These are phyloP conservation scores for Phytopythium ostracodes DNA, from an alignment of 352 stramenopile genomes.

Conservation along the genomic window DNA sequence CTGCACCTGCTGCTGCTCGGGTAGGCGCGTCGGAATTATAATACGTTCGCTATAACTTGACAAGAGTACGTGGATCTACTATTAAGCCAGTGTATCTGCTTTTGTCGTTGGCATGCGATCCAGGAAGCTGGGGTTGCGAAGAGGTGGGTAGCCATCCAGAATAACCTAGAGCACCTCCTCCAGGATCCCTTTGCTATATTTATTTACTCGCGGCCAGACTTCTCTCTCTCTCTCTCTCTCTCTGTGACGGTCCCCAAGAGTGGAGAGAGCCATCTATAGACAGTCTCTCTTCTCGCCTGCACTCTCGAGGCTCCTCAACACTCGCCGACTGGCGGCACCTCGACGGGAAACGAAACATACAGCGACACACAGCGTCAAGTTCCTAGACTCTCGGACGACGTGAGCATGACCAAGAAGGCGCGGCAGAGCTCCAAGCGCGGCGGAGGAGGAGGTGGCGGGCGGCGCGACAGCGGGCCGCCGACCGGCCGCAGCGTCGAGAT, in stretches of 20 bases:
- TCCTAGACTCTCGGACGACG: not conserved
- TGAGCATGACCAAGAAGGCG: constrained; percentile 2
- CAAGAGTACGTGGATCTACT: too few species aligned
- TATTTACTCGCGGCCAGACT: not conserved
- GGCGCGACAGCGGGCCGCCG: not conserved
- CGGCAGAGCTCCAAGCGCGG: not conserved
- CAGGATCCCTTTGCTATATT: constrained; percentile 1
- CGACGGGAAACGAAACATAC: not conserved
- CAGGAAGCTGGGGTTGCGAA: not conserved
- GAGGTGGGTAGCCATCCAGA: not conserved
- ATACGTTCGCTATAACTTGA: too few species aligned
- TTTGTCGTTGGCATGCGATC: not conserved
- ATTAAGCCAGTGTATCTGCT: too few species aligned
- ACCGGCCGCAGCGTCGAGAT: constrained; percentile 5
- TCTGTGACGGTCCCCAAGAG: not conserved
- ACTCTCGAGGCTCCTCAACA: not conserved
- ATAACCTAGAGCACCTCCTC: not conserved
- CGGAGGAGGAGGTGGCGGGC: too few species aligned
- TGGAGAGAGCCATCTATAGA: not conserved
- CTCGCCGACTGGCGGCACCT: not conserved
- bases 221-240: too few species aligned
- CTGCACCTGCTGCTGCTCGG: constrained; percentile 10
- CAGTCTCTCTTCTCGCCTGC: not conserved
- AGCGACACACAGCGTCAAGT: not conserved
- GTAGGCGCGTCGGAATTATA: not conserved